A percentile compares a stretch with the other conserved stretches of the same genome.
Evolutionary conservation across 1,284 basidiomycete species (phyloP).

Genomic region (Ganoderma sinense): DNA sequence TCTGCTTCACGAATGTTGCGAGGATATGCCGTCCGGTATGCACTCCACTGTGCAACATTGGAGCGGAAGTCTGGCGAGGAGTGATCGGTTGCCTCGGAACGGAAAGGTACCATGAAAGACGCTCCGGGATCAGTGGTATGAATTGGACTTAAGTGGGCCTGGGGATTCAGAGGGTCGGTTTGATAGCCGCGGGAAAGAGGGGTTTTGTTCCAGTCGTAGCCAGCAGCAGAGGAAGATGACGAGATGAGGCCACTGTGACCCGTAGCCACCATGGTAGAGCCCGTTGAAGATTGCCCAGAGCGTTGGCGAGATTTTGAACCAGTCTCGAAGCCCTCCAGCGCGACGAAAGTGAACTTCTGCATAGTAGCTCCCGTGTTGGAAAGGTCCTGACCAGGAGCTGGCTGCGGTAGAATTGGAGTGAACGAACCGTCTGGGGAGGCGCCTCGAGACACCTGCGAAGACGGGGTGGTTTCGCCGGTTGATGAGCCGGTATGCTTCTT

Average conservation of each 20-base stretch:
- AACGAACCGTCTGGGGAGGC: neutral
- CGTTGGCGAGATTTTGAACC: neutral
- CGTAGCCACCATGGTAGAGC: neutral
- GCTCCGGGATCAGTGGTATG: slow-evolving; percentile 24
- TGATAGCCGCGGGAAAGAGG: neutral
- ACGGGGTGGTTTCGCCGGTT: neutral
- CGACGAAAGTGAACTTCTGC: neutral
- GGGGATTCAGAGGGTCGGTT: neutral
- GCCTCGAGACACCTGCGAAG: neutral
- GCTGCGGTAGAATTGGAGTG: neutral
- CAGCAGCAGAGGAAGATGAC: neutral
- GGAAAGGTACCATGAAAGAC: slow-evolving; percentile 28
- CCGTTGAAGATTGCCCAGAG: neutral
- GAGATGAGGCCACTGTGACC: neutral
- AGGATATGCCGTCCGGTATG: neutral
- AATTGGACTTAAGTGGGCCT: neutral
- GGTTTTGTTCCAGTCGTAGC: neutral
- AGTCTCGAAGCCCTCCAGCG: neutral
- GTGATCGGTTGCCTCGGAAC: neutral
- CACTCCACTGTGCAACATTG: neutral
- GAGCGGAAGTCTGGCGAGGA: neutral
- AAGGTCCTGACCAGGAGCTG: neutral
- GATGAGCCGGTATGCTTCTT: neutral
- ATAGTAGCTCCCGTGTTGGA: neutral
- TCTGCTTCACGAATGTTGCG: neutral